A percentile compares a stretch with the other conserved stretches of the same genome.
Conservation (phyloP, 179 eudicot genomes). For the Vitellaria paradoxa region DNA sequence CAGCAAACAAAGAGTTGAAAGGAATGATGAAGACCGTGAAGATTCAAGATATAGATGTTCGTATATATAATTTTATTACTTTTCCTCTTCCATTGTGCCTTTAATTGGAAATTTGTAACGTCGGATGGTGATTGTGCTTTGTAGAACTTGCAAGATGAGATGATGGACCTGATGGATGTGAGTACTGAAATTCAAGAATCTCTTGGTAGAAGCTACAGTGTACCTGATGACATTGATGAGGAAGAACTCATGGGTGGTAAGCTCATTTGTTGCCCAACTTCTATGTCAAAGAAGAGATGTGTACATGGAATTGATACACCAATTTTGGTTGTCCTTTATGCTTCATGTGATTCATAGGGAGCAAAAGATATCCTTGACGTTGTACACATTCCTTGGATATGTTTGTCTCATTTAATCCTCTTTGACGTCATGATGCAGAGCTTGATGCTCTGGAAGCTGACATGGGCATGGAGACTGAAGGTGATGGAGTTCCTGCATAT, state of each 20-base stretch:
- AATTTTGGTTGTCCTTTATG: background rate
- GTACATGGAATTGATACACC: background rate
- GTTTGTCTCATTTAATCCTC: background rate
- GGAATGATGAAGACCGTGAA: slow-evolving; percentile 99
- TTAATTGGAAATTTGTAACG: background rate
- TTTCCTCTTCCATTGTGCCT: background rate
- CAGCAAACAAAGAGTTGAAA: slow-evolving; percentile 91
- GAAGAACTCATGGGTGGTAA: slow-evolving; percentile 97
- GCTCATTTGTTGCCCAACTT: slow-evolving; percentile 14
- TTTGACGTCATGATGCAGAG: slow-evolving; percentile 38
- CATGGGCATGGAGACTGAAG: slow-evolving; percentile 76
- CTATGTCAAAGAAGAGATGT: background rate
- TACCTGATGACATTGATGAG: slow-evolving; percentile 95
- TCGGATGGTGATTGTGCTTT: slow-evolving; percentile 7
- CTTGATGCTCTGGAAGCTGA: slow-evolving; percentile 94
- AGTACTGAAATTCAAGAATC: slow-evolving; percentile 96
- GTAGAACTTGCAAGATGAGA: slow-evolving; percentile 96
- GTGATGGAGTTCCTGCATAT: slow-evolving; percentile 88
- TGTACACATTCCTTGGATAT: background rate
- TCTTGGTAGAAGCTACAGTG: slow-evolving; percentile 89
- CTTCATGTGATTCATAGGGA: background rate
- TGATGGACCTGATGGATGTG: slow-evolving; percentile 96
- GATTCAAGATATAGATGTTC: slow-evolving; percentile 86
- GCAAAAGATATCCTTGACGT: background rate
- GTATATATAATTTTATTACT: slow-evolving; percentile 22